Evolutionary conservation across 2,329 filamentous ascomycete genomes (phyloP).

Genomic region (Paecilomyces niveus): DNA sequence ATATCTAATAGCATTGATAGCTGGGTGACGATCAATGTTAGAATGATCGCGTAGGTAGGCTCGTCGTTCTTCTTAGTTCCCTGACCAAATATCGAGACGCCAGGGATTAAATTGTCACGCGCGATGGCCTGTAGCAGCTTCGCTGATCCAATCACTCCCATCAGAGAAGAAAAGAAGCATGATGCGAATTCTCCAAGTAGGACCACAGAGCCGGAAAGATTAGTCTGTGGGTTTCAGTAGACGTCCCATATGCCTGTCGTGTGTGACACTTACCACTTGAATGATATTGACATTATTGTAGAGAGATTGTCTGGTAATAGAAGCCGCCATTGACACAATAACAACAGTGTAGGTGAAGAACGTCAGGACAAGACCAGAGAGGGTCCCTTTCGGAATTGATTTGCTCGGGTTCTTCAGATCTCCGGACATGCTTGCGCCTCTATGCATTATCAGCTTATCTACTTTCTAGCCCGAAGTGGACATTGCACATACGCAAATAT

Average conservation of each 20-base stretch:
- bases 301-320: slow-evolving; percentile 66
- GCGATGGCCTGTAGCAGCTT: slow-evolving; percentile 80
- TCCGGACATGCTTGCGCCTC: slow-evolving; percentile 83
- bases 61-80: slow-evolving; percentile 67
- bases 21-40: slow-evolving; percentile 71
- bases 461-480: slow-evolving; percentile 22
- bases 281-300: slow-evolving; percentile 72
- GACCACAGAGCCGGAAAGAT: slow-evolving; percentile 64
- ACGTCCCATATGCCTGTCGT: background rate
- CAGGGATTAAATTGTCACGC: slow-evolving; percentile 70
- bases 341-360: slow-evolving; percentile 70
- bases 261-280: slow-evolving; percentile 48
- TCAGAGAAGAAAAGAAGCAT: slow-evolving; percentile 75
- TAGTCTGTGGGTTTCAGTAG: slow-evolving; percentile 45
- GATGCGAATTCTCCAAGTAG: slow-evolving; percentile 77
- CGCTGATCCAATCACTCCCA: slow-evolving; percentile 79
- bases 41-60: slow-evolving; percentile 65
- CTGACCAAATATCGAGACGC: slow-evolving; percentile 64
- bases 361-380: slow-evolving; percentile 69
- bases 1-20: slow-evolving; percentile 74
- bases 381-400: slow-evolving; percentile 75
- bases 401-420: slow-evolving; percentile 76
- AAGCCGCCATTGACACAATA: slow-evolving; percentile 69
- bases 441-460: slow-evolving; percentile 46
- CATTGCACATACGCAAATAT: slow-evolving; percentile 47